phyloP scores from a whole-genome alignment of 371 early-diverging fungal species.

The Mucor lusitanicus region DNA sequence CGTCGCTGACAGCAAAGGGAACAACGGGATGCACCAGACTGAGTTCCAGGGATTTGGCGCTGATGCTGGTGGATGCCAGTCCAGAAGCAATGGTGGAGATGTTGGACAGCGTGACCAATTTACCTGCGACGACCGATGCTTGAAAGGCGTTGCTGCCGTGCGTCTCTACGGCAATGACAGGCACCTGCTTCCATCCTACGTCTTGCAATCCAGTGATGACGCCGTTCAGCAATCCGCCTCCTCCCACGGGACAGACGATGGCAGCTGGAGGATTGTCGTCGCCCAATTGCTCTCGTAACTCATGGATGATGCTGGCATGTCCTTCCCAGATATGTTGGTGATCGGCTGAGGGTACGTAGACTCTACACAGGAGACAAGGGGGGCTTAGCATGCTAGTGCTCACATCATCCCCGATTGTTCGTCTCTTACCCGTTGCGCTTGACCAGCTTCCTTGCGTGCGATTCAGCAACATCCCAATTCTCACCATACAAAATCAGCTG shows the following conservation, averaged over 20 bases:
- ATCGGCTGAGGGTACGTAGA: slow-evolving; percentile 70
- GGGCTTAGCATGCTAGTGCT: neutral
- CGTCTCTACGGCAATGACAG: slow-evolving; percentile 75
- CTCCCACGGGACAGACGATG: slow-evolving; percentile 70
- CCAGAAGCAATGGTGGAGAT: slow-evolving; percentile 59
- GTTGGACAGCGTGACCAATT: slow-evolving; percentile 53
- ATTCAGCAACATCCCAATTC: slow-evolving; percentile 59
- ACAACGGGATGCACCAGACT: slow-evolving; percentile 62
- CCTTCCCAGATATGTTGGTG: slow-evolving; percentile 64
- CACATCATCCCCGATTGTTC: neutral
- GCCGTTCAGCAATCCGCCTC: slow-evolving; percentile 74
- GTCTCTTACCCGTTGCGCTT: slow-evolving; percentile 51
- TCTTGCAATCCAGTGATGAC: slow-evolving; percentile 64
- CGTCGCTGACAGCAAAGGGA: slow-evolving; percentile 64
- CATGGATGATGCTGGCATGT: slow-evolving; percentile 63
- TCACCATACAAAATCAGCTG: slow-evolving; percentile 59
- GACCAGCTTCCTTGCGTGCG: slow-evolving; percentile 53
- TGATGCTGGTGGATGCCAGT: slow-evolving; percentile 52
- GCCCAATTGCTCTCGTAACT: slow-evolving; percentile 63
- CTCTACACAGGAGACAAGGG: slow-evolving; percentile 27
- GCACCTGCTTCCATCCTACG: slow-evolving; percentile 64
- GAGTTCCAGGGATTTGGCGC: slow-evolving; percentile 58
- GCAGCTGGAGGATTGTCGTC: slow-evolving; percentile 60
- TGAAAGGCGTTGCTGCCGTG: slow-evolving; percentile 76
- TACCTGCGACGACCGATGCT: slow-evolving; percentile 62